Evolutionary conservation across 257 asterid species (phyloP).

Genomic region (Galeopsis tetrahit): DNA sequence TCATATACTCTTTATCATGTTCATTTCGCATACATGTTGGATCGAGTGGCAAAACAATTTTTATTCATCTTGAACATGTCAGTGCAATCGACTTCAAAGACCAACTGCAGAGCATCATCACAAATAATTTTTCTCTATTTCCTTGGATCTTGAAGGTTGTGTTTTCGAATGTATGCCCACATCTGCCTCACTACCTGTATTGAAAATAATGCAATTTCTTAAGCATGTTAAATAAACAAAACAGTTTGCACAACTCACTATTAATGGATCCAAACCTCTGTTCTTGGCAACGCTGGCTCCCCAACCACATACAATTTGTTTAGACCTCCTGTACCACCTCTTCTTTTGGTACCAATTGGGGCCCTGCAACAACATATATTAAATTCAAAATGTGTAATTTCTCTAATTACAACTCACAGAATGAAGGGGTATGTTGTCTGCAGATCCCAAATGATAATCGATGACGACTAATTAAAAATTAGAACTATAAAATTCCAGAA

Average conservation of each 20-base stretch:
- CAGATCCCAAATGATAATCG: not conserved
- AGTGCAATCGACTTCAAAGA: slow-evolving; percentile 74
- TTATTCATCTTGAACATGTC: slow-evolving; percentile 97
- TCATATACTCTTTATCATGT: not conserved
- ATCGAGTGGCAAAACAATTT: slow-evolving; percentile 71
- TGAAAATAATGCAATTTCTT: slow-evolving; percentile 21
- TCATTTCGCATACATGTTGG: slow-evolving; percentile 54
- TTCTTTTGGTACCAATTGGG: slow-evolving; percentile 69
- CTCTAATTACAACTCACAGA: not conserved
- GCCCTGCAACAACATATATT: slow-evolving; percentile 44
- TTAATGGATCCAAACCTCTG: slow-evolving; percentile 60
- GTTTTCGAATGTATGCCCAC: slow-evolving; percentile 78
- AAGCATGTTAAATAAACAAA: slow-evolving; percentile 6
- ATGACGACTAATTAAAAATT: too few species aligned
- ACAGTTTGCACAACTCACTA: slow-evolving; percentile 20
- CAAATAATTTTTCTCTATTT: slow-evolving; percentile 78
- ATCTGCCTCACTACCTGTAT: slow-evolving; percentile 69
- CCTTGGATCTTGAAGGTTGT: slow-evolving; percentile 82
- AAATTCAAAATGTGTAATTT: not conserved
- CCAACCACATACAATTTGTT: slow-evolving; percentile 86
- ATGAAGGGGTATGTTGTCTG: not conserved
- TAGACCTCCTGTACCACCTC: slow-evolving; percentile 91
- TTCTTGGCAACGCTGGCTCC: slow-evolving; percentile 78
- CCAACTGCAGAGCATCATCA: slow-evolving; percentile 67
- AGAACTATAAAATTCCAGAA: not conserved